Conservation (phyloP, 495 filamentous ascomycete genomes). For the Niebla homalea region DNA sequence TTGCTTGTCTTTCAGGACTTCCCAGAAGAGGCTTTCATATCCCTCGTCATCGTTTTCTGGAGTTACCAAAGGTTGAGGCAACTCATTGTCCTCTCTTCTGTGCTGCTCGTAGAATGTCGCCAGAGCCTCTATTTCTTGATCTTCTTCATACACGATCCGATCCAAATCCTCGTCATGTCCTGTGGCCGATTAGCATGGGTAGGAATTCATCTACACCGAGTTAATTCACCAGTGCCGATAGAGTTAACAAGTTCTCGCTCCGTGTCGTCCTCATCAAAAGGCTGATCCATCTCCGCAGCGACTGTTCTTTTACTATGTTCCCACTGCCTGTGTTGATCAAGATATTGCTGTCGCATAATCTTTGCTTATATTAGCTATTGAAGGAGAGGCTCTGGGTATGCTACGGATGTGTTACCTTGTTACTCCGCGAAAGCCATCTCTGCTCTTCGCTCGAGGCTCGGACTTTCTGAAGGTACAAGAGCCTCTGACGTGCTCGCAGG, state of each 20-base stretch:
- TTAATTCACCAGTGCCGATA: neutral
- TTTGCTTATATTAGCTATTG: constrained; percentile 9
- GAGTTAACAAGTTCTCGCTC: constrained; percentile 20
- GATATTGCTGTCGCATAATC: constrained; percentile 36
- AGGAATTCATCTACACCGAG: neutral
- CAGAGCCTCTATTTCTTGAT: neutral
- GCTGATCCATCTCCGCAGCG: constrained; percentile 16
- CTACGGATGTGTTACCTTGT: constrained; percentile 46
- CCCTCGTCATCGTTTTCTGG: constrained; percentile 33
- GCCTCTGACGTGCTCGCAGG: constrained; percentile 31
- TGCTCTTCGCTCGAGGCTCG: constrained; percentile 55
- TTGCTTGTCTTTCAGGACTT: constrained; percentile 25
- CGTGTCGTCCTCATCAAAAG: constrained; percentile 25
- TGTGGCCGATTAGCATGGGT: neutral
- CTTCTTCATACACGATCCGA: neutral
- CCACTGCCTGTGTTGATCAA: constrained; percentile 25
- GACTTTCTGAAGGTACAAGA: constrained; percentile 67
- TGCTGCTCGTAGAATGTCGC: neutral
- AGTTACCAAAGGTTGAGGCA: too few species aligned
- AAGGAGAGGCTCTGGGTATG: neutral
- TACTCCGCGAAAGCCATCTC: constrained; percentile 54
- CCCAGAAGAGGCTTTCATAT: constrained; percentile 48
- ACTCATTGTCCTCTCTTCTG: too few species aligned
- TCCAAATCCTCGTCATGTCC: neutral
- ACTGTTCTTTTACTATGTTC: constrained; percentile 21